Percentiles rank a stretch among this genome's conserved stretches.
These are phyloP conservation scores for Kazachstania sp. DNA, from an alignment of 1,139 yeast species.

Conservation along the genomic window DNA sequence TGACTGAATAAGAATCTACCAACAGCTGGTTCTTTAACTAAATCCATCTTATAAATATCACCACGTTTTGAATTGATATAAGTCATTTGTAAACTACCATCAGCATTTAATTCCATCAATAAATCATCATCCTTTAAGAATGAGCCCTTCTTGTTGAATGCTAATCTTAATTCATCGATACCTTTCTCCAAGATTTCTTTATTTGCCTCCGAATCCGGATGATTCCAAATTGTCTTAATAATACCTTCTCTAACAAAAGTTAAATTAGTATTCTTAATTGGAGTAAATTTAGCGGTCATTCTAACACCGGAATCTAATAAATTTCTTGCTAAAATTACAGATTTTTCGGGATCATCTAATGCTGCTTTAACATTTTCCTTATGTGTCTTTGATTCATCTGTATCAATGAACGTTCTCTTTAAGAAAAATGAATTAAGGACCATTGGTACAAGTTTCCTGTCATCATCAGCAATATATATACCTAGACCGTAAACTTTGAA, in stretches of 20 bases:
- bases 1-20: conserved; percentile 47
- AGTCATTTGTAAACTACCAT: conserved; percentile 40
- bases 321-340: conserved; percentile 46
- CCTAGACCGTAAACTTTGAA: conserved; percentile 86
- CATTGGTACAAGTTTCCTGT: conserved; percentile 39
- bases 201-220: conserved; percentile 31
- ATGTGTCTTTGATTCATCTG: conserved; percentile 29
- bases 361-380: conserved; percentile 49
- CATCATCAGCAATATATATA: conserved; percentile 58
- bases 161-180: conserved; percentile 45
- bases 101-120: conserved; percentile 40
- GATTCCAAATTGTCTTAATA: conserved; percentile 48
- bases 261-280: conserved; percentile 83
- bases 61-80: conserved; percentile 35
- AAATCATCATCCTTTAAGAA: conserved; percentile 57
- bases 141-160: conserved; percentile 47
- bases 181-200: conserved; percentile 40
- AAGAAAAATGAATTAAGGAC: conserved; percentile 39
- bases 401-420: conserved; percentile 30
- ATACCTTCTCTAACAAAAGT: conserved; percentile 85
- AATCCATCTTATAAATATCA: conserved; percentile 36
- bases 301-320: conserved; percentile 54
- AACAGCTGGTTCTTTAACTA: conserved; percentile 43
- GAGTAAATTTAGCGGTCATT: conserved; percentile 67
- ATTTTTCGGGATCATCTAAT: conserved; percentile 47